A percentile compares a stretch with the other conserved stretches of the same genome.
Conservation (phyloP, 2,329 filamentous ascomycete species). For the Verticillium klebahnii region DNA sequence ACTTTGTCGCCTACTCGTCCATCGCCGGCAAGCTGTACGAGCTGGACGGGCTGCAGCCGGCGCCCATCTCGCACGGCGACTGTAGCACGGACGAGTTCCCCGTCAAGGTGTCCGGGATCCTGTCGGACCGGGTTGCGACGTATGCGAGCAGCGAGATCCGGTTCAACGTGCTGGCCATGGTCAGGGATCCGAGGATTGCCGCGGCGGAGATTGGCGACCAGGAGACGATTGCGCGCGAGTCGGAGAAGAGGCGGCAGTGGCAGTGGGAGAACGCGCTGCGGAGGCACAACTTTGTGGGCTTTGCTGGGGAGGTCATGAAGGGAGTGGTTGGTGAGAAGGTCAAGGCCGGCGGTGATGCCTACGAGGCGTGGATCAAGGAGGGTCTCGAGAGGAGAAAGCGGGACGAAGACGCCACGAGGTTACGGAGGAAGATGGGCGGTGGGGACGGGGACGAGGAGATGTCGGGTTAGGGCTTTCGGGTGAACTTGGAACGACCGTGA, state of each 20-base stretch:
- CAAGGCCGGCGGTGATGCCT: conserved; percentile 55
- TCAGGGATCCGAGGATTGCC: conserved; percentile 71
- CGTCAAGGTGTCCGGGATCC: conserved; percentile 75
- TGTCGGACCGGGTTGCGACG: conserved; percentile 76
- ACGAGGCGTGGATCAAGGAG: conserved; percentile 69
- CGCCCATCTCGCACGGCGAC: conserved; percentile 81
- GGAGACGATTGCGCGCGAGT: conserved; percentile 73
- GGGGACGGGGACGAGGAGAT: conserved; percentile 10
- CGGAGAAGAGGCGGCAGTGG: conserved; percentile 82
- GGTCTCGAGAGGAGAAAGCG: conserved; percentile 51
- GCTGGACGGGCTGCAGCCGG: conserved; percentile 88
- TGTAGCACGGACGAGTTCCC: conserved; percentile 71
- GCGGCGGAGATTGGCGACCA: conserved; percentile 79
- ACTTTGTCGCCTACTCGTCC: conserved; percentile 93
- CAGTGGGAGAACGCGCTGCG: conserved; percentile 91
- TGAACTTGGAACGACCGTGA: too few species aligned
- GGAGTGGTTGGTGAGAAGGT: conserved; percentile 75
- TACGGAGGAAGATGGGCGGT: conserved; percentile 13
- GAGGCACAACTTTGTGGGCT: conserved; percentile 93
- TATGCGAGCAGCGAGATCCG: conserved; percentile 87
- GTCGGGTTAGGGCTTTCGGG: conserved; percentile 2
- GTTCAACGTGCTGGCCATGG: conserved; percentile 94
- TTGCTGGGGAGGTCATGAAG: conserved; percentile 86
- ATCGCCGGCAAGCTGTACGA: conserved; percentile 82
- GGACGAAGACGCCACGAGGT: conserved; percentile 12